Evolutionary conservation across 148 eudicot species (phyloP).

Genomic region (Spergularia bocconei): DNA sequence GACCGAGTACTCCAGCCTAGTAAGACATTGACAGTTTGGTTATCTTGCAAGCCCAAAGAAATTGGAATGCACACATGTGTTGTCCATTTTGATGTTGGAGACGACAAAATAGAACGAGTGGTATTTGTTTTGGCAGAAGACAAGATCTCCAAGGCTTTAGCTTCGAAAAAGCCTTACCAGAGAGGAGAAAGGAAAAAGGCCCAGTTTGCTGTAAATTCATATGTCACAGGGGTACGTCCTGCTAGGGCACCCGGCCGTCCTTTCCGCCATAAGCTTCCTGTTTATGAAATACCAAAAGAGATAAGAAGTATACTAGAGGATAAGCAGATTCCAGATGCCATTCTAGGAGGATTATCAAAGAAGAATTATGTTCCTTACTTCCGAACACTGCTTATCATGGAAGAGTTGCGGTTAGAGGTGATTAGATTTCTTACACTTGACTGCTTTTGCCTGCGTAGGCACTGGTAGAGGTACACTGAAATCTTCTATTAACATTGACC

Average conservation of each 20-base stretch:
- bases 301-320: slow-evolving; percentile 42
- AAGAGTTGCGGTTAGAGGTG: slow-evolving; percentile 88
- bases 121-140: slow-evolving; percentile 81
- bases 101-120: slow-evolving; percentile 62
- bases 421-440: not conserved
- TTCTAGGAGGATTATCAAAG: slow-evolving; percentile 44
- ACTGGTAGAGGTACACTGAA: not conserved
- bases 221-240: slow-evolving; percentile 66
- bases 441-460: slow-evolving; percentile 2
- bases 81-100: slow-evolving; percentile 65
- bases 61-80: slow-evolving; percentile 69
- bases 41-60: slow-evolving; percentile 81
- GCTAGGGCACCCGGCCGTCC: slow-evolving; percentile 28
- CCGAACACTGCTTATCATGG: slow-evolving; percentile 59
- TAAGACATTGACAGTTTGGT: slow-evolving; percentile 58
- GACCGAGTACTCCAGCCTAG: slow-evolving; percentile 62
- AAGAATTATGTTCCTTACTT: slow-evolving; percentile 58
- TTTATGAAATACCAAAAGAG: slow-evolving; percentile 50
- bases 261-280: slow-evolving; percentile 36
- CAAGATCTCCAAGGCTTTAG: slow-evolving; percentile 60
- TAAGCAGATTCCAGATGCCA: slow-evolving; percentile 48
- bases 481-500: not conserved
- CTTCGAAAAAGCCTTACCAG: slow-evolving; percentile 55
- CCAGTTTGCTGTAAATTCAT: slow-evolving; percentile 31
- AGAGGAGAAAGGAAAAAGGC: slow-evolving; percentile 50